Evolutionary conservation across 306 rosid species (phyloP).

Genomic region (Inga laurina): DNA sequence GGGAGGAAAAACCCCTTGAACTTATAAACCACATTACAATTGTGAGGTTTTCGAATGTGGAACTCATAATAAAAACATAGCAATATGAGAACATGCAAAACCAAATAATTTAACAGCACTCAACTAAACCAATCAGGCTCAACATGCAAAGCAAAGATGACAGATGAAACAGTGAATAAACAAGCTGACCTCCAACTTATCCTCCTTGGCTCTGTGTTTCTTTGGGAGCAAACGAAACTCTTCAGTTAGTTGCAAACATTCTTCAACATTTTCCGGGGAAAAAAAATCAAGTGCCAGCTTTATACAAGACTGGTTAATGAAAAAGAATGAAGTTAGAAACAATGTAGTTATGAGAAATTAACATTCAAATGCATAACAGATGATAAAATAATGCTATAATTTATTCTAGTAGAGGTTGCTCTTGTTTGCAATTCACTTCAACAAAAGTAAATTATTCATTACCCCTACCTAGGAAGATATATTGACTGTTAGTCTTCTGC

Average conservation of each 20-base stretch:
- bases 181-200: constrained; percentile 62
- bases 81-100: not conserved
- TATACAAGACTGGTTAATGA: constrained; percentile 62
- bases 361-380: not conserved
- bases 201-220: constrained; percentile 68
- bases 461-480: not conserved
- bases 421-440: no score
- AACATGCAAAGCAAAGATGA: constrained; percentile 8
- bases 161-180: constrained; percentile 21
- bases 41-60: no score
- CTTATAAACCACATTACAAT: no score
- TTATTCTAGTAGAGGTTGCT: no score
- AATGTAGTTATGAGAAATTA: constrained; percentile 8
- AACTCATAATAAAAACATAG: not conserved
- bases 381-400: not conserved
- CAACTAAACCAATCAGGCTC: constrained; percentile 13
- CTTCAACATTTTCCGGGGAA: constrained; percentile 71
- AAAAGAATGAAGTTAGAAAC: constrained; percentile 15
- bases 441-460: no score
- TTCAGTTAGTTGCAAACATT: constrained; percentile 65
- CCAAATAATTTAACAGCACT: not conserved
- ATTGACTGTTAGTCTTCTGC: no score
- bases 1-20: no score
- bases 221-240: constrained; percentile 77
- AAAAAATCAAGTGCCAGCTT: constrained; percentile 80